phyloP scores from a whole-genome alignment of 306 rosid genomes.

The Vachellia collinsii region DNA sequence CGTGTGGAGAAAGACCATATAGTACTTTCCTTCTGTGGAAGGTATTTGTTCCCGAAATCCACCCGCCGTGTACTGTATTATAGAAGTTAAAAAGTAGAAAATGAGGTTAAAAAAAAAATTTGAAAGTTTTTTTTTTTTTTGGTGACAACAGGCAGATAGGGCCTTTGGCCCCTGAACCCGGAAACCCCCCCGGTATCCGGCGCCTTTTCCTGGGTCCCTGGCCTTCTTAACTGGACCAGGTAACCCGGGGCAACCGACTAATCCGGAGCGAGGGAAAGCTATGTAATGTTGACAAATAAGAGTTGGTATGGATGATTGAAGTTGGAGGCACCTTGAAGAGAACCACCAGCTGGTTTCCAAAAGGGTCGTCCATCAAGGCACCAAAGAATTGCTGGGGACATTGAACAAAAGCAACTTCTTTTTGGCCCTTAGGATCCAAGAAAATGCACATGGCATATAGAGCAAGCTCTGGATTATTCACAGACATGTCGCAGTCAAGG shows the following conservation, averaged over 20 bases:
- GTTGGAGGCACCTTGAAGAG: constrained; percentile 33
- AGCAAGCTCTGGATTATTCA: constrained; percentile 53
- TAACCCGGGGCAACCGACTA: too few relatives aligned
- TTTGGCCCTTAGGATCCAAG: constrained; percentile 40
- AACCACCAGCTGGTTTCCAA: constrained; percentile 58
- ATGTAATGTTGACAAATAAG: background rate
- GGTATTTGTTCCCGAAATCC: constrained; percentile 67
- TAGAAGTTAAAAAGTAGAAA: background rate
- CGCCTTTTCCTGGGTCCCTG: too few relatives aligned
- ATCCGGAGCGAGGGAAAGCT: too few relatives aligned
- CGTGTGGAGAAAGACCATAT: constrained; percentile 55
- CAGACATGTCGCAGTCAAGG: constrained; percentile 59
- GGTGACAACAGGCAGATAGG: too few relatives aligned
- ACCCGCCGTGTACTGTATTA: constrained; percentile 26
- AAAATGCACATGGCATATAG: constrained; percentile 64
- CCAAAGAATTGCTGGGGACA: constrained; percentile 57
- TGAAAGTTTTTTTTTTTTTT: too few relatives aligned
- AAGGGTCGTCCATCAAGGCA: constrained; percentile 65
- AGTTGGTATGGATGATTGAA: background rate
- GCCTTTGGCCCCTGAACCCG: too few relatives aligned
- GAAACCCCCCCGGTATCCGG: too few relatives aligned
- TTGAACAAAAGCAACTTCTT: constrained; percentile 67
- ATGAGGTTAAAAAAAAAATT: background rate
- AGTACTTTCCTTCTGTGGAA: constrained; percentile 67
- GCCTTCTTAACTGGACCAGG: too few relatives aligned